Evolutionary conservation across 805 yeast genomes (phyloP).

Genomic region (Lachancea quebecensis): DNA sequence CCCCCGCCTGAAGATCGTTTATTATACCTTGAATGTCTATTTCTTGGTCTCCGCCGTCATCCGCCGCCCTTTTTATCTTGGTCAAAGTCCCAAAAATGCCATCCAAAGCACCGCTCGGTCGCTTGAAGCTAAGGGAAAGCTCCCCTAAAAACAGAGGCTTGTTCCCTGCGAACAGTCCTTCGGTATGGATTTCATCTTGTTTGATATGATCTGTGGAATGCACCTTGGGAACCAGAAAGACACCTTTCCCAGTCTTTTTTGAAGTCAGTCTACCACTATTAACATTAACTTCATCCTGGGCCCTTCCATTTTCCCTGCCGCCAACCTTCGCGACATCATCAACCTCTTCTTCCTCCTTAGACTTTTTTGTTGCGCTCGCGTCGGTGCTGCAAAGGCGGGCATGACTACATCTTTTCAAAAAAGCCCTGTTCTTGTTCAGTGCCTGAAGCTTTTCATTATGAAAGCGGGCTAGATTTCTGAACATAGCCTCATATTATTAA

Average conservation of each 20-base stretch:
- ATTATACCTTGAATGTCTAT: constrained; percentile 17
- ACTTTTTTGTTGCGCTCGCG: too few relatives aligned
- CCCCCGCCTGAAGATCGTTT: constrained; percentile 16
- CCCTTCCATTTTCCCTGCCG: too few relatives aligned
- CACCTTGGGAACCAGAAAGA: constrained; percentile 23
- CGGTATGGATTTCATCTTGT: constrained; percentile 26
- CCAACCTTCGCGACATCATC: too few relatives aligned
- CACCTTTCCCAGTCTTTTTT: background rate
- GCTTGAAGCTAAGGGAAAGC: constrained; percentile 15
- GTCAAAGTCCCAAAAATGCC: constrained; percentile 19
- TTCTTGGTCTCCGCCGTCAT: constrained; percentile 9
- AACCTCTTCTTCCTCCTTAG: too few relatives aligned
- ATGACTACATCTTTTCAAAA: too few relatives aligned
- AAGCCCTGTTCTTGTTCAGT: too few relatives aligned
- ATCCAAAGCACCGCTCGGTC: constrained; percentile 10
- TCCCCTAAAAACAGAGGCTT: constrained; percentile 40
- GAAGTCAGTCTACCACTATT: too few relatives aligned
- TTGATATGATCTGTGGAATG: constrained; percentile 26
- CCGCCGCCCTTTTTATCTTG: constrained; percentile 14
- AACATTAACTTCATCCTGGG: too few relatives aligned
- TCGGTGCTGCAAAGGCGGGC: too few relatives aligned
- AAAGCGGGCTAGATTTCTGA: too few relatives aligned
- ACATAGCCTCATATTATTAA: too few relatives aligned
- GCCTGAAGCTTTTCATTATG: too few relatives aligned
- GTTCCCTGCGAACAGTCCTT: constrained; percentile 41